Evolutionary conservation across 345 rosid species (phyloP).

Genomic region (rapeseed (Brassica napus)): DNA sequence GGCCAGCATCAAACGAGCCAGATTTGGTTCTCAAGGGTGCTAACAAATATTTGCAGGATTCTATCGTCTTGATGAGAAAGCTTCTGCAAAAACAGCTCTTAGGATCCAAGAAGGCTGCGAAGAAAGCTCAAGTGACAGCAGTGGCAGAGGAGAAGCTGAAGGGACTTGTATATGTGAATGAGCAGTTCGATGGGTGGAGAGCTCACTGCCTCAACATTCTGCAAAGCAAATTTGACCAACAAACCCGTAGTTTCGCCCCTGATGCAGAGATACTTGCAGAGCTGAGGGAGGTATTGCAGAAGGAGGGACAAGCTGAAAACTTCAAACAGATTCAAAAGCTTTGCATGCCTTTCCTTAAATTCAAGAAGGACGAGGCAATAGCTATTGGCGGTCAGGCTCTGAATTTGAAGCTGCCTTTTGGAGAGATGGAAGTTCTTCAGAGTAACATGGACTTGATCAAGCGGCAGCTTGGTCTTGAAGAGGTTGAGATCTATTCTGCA

Average conservation of each 20-base stretch:
- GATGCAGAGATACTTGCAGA: constrained; percentile 71
- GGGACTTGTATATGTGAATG: constrained; percentile 75
- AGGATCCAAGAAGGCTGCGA: constrained; percentile 70
- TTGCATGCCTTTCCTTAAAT: constrained; percentile 89
- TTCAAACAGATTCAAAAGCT: constrained; percentile 65
- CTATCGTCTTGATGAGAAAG: constrained; percentile 76
- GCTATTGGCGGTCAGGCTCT: constrained; percentile 70
- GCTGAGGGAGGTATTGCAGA: constrained; percentile 56
- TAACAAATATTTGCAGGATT: constrained; percentile 88
- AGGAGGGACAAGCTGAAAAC: constrained; percentile 62
- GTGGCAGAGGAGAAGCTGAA: constrained; percentile 51
- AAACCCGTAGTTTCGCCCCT: constrained; percentile 53
- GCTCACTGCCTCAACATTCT: constrained; percentile 80
- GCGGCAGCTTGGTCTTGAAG: constrained; percentile 74
- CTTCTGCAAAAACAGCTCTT: constrained; percentile 67
- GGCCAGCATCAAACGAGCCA: constrained; percentile 77
- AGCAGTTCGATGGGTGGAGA: constrained; percentile 83
- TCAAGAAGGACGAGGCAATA: constrained; percentile 77
- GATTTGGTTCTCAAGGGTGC: constrained; percentile 80
- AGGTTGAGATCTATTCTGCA: constrained; percentile 58
- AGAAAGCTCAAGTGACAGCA: constrained; percentile 55
- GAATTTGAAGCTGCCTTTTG: constrained; percentile 79
- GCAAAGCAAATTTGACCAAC: constrained; percentile 54
- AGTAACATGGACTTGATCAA: constrained; percentile 77
- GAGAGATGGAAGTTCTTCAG: constrained; percentile 76